Base-by-base conservation (phyloP, 495 filamentous ascomycete species). In the Aspergillus bridgeri region DNA sequence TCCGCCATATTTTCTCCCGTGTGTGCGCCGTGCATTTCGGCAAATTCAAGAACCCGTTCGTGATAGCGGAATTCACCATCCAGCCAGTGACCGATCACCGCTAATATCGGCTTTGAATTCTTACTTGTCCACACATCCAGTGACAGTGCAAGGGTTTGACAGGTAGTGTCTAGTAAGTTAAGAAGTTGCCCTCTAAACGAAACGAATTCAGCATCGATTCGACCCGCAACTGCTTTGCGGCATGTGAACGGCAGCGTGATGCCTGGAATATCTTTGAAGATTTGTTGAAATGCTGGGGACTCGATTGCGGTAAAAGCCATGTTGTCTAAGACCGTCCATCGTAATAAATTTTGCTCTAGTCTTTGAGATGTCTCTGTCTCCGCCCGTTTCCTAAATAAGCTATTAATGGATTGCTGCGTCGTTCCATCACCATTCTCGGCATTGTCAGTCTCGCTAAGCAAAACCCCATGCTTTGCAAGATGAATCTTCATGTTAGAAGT, bases 1-100 rank as follows among this genome's bases (percentile, higher is more conserved):
- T 45, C 43, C 11, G 43, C 43, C 43, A 45, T 45, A 45, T 45
- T 45, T 45, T 45, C 43, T 45, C 43, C 43, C 43, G 43, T 45
- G 11, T 45, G 11, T 4, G 43, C 43, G 4, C 43, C 43, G 11
- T 45, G 43, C 43, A 45, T 45, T 45, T 45, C 43, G 11, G 43
- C 43, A 45, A 45, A 45, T 45, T 45, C 11, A 45, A 45, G 43
- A 5, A 45, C 43, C 11, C 43, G 15, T 45, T 45, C 43, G 3
- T 45, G 43, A 45, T 45, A 45, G 43, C 11, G 43, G 11, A 45
- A 45, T 3, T 45, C 43, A 20, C 43, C 15, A 45, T 45, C 43
- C 11, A 45, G 15, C 43, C 43, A 45, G 43, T 45, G 43, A 45
- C 43, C 43, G 15, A 45, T 45, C 11, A 45, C 43, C 43, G 3